These are phyloP conservation scores for Phytophthora pistaciae DNA, from an alignment of 352 stramenopile species.

Conservation along the genomic window DNA sequence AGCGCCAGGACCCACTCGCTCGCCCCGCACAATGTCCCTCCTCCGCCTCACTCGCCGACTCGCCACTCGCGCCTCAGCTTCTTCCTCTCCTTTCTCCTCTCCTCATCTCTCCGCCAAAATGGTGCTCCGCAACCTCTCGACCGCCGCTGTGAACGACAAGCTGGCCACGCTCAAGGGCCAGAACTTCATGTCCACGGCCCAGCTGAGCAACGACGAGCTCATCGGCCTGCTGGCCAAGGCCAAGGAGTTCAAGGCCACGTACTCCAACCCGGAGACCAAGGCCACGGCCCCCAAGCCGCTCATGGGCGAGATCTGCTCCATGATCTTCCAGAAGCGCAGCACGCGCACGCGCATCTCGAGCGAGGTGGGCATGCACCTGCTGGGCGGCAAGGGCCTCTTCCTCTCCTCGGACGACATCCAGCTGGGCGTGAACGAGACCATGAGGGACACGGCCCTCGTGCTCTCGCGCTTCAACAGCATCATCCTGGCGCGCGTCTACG, in stretches of 20 bases:
- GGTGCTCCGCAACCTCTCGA: slow-evolving; percentile 24
- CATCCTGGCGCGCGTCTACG: slow-evolving; percentile 97
- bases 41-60: slow-evolving; percentile 36
- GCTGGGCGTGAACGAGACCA: slow-evolving; percentile 97
- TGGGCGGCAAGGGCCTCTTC: slow-evolving; percentile 97
- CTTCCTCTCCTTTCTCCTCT: neutral
- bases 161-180: slow-evolving; percentile 63
- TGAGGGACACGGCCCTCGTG: slow-evolving; percentile 92
- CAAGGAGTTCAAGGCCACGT: slow-evolving; percentile 73
- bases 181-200: slow-evolving; percentile 79
- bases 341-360: slow-evolving; percentile 94
- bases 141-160: slow-evolving; percentile 35
- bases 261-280: slow-evolving; percentile 67
- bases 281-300: slow-evolving; percentile 68
- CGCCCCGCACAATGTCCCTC: slow-evolving; percentile 22
- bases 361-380: slow-evolving; percentile 96
- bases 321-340: slow-evolving; percentile 96
- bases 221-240: slow-evolving; percentile 71
- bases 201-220: slow-evolving; percentile 64
- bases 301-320: slow-evolving; percentile 85
- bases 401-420: slow-evolving; percentile 98
- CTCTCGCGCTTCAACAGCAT: slow-evolving; percentile 96
- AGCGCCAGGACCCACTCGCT: neutral
- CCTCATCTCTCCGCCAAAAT: neutral
- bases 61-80: slow-evolving; percentile 6